These are phyloP conservation scores for Pterocarpus santalinus DNA, from an alignment of 306 rosid species.

Conservation along the genomic window DNA sequence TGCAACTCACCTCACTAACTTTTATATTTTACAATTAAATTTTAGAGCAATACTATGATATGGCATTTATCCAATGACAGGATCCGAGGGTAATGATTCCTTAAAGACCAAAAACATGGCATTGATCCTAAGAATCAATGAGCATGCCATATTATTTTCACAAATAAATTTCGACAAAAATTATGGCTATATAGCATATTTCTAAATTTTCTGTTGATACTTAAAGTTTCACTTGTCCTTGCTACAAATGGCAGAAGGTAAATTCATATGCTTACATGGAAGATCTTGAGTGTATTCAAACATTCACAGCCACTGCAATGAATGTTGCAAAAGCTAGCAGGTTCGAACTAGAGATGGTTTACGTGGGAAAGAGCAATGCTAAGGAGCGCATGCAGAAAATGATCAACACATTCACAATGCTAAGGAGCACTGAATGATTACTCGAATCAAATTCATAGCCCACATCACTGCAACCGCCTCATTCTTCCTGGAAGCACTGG, in stretches of 20 bases:
- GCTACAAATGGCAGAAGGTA: conserved; percentile 61
- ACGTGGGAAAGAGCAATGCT: conserved; percentile 81
- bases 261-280: conserved; percentile 74
- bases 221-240: background rate
- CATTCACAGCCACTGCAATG: conserved; percentile 61
- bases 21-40: no score
- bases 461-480: conserved; percentile 81
- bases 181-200: background rate
- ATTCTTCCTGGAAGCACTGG: conserved; percentile 75
- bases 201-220: background rate
- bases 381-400: conserved; percentile 61
- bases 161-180: no score
- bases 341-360: conserved; percentile 63
- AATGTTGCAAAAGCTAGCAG: conserved; percentile 55
- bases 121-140: no score
- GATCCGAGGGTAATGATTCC: no score
- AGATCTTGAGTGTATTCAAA: conserved; percentile 75
- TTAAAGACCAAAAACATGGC: no score
- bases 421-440: conserved; percentile 53
- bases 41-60: no score
- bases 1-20: no score
- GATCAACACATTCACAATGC: conserved; percentile 44
- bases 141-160: no score
- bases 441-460: conserved; percentile 52
- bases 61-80: no score